Conservation (phyloP, 148 eudicot species). For the Suaeda aralocaspica region DNA sequence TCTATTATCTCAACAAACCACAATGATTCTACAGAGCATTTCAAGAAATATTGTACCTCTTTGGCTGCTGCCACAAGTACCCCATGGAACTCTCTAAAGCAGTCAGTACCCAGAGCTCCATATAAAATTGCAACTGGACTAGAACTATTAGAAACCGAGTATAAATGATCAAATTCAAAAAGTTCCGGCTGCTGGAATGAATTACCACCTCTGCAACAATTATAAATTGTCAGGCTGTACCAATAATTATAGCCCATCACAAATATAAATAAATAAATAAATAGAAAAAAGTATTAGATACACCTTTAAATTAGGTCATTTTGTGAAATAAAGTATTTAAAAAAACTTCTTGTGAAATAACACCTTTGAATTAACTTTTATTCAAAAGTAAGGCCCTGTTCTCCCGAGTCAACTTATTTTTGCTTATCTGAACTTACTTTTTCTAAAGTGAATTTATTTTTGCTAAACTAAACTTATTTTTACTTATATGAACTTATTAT, state of each 20-base stretch:
- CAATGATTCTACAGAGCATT: background rate
- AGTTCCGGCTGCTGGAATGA: constrained; percentile 78
- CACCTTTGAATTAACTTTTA: too few species aligned
- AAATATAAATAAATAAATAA: too few species aligned
- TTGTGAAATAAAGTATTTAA: too few species aligned
- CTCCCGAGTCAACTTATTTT: too few species aligned
- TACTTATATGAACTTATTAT: too few species aligned
- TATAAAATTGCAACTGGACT: constrained; percentile 79
- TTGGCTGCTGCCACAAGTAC: constrained; percentile 71
- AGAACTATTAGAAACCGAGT: constrained; percentile 56
- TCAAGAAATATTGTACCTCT: constrained; percentile 40
- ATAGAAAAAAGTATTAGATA: too few species aligned
- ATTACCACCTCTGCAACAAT: constrained; percentile 44
- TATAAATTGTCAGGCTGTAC: constrained; percentile 10
- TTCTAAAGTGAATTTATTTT: too few species aligned
- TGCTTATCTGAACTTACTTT: too few species aligned
- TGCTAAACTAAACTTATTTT: too few species aligned
- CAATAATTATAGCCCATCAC: constrained; percentile 1
- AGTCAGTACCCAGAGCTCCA: constrained; percentile 88
- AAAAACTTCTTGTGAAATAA: too few species aligned
- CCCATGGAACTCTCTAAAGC: constrained; percentile 74
- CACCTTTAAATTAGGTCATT: too few species aligned
- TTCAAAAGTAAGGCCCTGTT: too few species aligned
- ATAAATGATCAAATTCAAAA: constrained; percentile 86
- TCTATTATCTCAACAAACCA: background rate